Conservation (phyloP, 345 rosid species). For the Arabis hirsuta region DNA sequence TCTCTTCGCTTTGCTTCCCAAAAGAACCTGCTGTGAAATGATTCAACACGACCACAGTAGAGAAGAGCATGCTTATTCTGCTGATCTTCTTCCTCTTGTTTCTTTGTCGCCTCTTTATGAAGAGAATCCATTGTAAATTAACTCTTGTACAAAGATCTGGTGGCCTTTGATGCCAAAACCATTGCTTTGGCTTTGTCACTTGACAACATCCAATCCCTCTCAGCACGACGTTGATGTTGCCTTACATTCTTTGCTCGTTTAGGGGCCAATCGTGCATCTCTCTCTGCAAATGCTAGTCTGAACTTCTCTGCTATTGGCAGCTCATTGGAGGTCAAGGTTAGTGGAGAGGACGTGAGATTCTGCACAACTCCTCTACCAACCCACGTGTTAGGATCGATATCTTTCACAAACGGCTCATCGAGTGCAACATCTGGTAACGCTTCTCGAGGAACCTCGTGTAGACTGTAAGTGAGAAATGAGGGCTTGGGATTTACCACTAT, state of each 20-base stretch:
- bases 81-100: constrained; percentile 4
- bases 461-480: constrained; percentile 59
- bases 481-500: constrained; percentile 81
- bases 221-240: constrained; percentile 82
- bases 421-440: constrained; percentile 58
- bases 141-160: constrained; percentile 54
- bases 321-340: constrained; percentile 48
- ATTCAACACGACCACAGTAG: constrained; percentile 18
- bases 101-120: constrained; percentile 2
- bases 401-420: constrained; percentile 64
- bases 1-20: constrained; percentile 10
- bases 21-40: neutral
- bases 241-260: constrained; percentile 89
- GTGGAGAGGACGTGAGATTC: constrained; percentile 32
- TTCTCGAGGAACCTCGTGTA: constrained; percentile 61
- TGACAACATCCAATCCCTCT: constrained; percentile 70
- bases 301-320: constrained; percentile 82
- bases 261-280: constrained; percentile 85
- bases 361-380: constrained; percentile 43
- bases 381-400: constrained; percentile 74
- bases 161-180: constrained; percentile 62
- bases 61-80: constrained; percentile 14
- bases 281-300: constrained; percentile 77
- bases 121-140: constrained; percentile 15
- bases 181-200: constrained; percentile 65